Base-by-base conservation (phyloP, 345 rosid species). In the Punica granatum region DNA sequence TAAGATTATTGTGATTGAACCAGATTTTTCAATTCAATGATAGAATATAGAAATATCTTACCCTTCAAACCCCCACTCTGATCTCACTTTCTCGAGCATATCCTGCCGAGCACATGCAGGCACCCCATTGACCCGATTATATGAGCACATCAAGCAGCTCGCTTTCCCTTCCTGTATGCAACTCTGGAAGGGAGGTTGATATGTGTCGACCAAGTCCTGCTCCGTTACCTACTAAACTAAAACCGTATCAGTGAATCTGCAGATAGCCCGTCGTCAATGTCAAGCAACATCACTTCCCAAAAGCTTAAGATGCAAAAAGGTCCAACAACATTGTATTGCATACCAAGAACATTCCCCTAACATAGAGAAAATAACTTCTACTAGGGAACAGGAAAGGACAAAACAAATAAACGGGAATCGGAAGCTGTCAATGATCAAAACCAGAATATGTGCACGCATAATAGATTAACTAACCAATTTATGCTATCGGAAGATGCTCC, bases 111-210 rank as follows among this genome's bases (percentile, higher is more conserved):
- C 96, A 70, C 98, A 93, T 1, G 91, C 90, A 31, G 97, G 98
- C 54, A 89, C 90, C 39, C 97, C 98, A 69, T 93, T 86, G 69
- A 93, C 90, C 74, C 73, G 83, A 81, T 86, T 93, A 77, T 89
- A 90, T 12, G 98, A 85, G 69, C 98, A 90, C 97, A 93, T 93
- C 77, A 93, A 80, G 88, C 98, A 90, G 78, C 94, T 90, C 36
- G 92, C 97, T 84, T 87, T 85, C 53, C 90, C 98, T 78, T 87
- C 81, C 69, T 77, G 73, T 9, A 93, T 61, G 70, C 97, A 90
- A 60, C 91, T 83, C 58, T 72, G 81, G 74, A 93, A 93, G 15
- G 97, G 98, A 0, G 94, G 94, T 80, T 87, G 83, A 71, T 73
- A 93, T 1, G 96, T 86, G 63, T 93, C 98, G 74, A 81, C 87